phyloP scores from a whole-genome alignment of 2,329 filamentous ascomycete genomes.

The Colletotrichum noveboracense region DNA sequence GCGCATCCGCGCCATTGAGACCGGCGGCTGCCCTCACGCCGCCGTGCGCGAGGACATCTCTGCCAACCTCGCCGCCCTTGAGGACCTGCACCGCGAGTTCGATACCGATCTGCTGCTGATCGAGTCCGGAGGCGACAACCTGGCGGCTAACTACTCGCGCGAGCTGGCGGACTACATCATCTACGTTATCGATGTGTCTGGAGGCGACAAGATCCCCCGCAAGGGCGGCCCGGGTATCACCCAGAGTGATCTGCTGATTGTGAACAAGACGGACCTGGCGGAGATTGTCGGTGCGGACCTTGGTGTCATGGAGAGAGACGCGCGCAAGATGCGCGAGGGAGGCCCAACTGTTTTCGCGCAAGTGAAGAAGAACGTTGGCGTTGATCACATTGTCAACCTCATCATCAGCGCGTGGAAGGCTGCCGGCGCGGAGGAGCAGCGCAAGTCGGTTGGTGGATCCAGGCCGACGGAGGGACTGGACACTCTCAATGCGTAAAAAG shows the following conservation, averaged over 20 bases:
- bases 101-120: conserved; percentile 85
- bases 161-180: conserved; percentile 98
- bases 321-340: conserved; percentile 92
- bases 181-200: conserved; percentile 97
- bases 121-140: conserved; percentile 94
- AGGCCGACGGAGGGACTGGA: conserved; percentile 62
- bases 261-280: conserved; percentile 97
- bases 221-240: conserved; percentile 98
- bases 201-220: conserved; percentile 93
- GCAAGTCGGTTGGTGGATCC: conserved; percentile 60
- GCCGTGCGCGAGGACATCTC: conserved; percentile 97
- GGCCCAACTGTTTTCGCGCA: conserved; percentile 96
- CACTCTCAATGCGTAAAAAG: conserved; percentile 32
- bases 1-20: conserved; percentile 95
- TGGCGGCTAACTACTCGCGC: conserved; percentile 94
- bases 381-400: conserved; percentile 86
- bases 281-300: conserved; percentile 90
- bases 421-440: conserved; percentile 75
- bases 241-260: conserved; percentile 89
- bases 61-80: conserved; percentile 89
- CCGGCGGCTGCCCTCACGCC: conserved; percentile 94
- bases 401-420: conserved; percentile 92
- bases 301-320: conserved; percentile 92
- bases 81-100: conserved; percentile 85
- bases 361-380: conserved; percentile 89